Percentiles rank a stretch among this genome's conserved stretches.
Evolutionary conservation across 805 yeast genomes (phyloP).

Genomic region (Saccharomycopsis selenospora): DNA sequence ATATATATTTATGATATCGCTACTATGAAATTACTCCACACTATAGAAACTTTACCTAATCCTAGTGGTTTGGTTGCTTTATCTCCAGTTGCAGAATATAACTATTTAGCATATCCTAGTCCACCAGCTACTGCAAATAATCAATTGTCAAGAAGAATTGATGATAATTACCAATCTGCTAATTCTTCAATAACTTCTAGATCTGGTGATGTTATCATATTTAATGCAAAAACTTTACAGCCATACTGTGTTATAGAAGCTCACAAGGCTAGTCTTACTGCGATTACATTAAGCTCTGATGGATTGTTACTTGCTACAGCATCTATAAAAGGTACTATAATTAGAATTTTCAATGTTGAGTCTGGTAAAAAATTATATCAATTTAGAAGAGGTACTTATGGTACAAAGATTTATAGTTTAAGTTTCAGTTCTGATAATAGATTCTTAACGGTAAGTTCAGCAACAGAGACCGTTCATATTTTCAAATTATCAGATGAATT

Average conservation of each 20-base stretch:
- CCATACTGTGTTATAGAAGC: conserved; percentile 58
- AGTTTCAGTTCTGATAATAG: conserved; percentile 65
- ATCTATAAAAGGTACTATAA: conserved; percentile 70
- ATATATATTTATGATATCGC: conserved; percentile 67
- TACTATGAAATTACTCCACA: conserved; percentile 56
- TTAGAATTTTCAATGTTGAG: conserved; percentile 58
- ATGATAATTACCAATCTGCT: conserved; percentile 5
- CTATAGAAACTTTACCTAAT: conserved; percentile 41
- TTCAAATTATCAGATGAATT: conserved; percentile 59
- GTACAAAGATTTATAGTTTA: conserved; percentile 70
- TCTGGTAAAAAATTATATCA: conserved; percentile 59
- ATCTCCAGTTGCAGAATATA: conserved; percentile 44
- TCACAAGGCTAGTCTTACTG: conserved; percentile 62
- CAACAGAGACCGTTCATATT: conserved; percentile 89
- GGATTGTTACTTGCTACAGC: conserved; percentile 67
- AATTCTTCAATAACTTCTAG: conserved; percentile 21
- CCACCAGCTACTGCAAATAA: conserved; percentile 45
- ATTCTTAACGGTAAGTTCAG: conserved; percentile 73
- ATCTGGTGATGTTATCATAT: conserved; percentile 63
- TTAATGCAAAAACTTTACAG: conserved; percentile 42
- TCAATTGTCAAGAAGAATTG: not conserved
- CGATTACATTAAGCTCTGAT: conserved; percentile 54
- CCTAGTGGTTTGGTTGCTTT: conserved; percentile 55
- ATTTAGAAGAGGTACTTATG: conserved; percentile 77
- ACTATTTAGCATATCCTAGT: conserved; percentile 65